Percentiles rank a stretch among this genome's conserved stretches.
These are phyloP conservation scores for Crithidia bombi DNA, from an alignment of 208 protist genomes.

Conservation along the genomic window DNA sequence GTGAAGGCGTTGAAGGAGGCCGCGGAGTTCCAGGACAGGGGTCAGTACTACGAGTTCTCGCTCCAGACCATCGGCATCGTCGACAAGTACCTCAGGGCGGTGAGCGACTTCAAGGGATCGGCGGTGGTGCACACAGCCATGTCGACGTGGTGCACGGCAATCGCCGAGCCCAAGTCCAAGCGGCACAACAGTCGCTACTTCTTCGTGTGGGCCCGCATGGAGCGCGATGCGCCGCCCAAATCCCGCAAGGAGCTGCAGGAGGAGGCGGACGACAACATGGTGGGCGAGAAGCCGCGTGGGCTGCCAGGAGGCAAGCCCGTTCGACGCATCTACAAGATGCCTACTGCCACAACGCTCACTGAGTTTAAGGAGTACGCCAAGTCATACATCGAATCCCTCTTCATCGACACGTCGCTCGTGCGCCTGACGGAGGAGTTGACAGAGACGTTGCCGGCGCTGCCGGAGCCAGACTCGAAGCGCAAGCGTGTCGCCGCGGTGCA, in stretches of 20 bases:
- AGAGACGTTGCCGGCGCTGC: constrained; percentile 67
- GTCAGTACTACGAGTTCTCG: constrained; percentile 84
- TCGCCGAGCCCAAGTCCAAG: constrained; percentile 53
- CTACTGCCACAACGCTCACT: constrained; percentile 41
- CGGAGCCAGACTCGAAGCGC: constrained; percentile 67
- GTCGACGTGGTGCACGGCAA: constrained; percentile 73
- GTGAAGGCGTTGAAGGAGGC: constrained; percentile 79
- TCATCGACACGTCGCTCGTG: constrained; percentile 64
- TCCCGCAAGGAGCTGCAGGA: constrained; percentile 42
- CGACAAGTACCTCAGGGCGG: constrained; percentile 59
- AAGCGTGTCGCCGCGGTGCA: constrained; percentile 64
- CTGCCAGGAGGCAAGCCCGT: constrained; percentile 61
- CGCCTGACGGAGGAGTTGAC: constrained; percentile 67
- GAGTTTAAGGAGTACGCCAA: constrained; percentile 72
- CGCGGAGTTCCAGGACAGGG: constrained; percentile 81
- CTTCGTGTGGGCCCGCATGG: constrained; percentile 85
- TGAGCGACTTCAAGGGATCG: constrained; percentile 63
- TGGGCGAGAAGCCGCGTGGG: constrained; percentile 58
- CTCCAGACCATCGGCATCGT: constrained; percentile 68
- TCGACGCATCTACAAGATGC: constrained; percentile 88
- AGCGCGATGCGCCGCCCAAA: constrained; percentile 47
- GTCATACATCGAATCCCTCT: constrained; percentile 66
- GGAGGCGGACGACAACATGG: constrained; percentile 43
- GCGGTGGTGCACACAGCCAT: constrained; percentile 68
- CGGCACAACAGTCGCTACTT: constrained; percentile 74